Conservation (phyloP, 164 flowering plant species). For the Pachysandra terminalis region DNA sequence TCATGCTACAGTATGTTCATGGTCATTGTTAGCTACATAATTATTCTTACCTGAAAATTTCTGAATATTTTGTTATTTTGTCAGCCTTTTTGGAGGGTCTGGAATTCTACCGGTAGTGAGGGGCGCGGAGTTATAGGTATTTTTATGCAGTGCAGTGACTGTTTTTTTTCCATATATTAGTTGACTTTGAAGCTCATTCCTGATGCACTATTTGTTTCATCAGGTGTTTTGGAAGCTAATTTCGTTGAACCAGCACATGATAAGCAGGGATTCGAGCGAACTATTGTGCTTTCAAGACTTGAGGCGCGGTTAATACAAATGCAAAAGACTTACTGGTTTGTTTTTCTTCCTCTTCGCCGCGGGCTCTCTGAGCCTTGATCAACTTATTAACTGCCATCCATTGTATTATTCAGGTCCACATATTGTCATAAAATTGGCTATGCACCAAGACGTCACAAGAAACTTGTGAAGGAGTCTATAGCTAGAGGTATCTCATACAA, state of each 20-base stretch:
- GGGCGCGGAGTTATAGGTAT: constrained; percentile 96
- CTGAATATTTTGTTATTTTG: constrained; percentile 1
- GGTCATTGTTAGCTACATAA: background rate
- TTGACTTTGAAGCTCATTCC: constrained; percentile 6
- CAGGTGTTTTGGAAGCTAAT: constrained; percentile 96
- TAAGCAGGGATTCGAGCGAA: constrained; percentile 98
- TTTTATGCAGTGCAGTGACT: background rate
- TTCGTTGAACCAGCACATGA: constrained; percentile 99
- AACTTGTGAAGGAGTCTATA: constrained; percentile 14
- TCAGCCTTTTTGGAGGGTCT: constrained; percentile 99
- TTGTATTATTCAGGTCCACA: constrained; percentile 36
- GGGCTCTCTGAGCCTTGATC: background rate
- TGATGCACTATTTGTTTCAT: constrained; percentile 5
- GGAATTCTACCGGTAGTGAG: constrained; percentile 96
- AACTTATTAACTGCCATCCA: background rate
- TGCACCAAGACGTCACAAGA: constrained; percentile 49
- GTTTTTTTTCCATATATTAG: background rate
- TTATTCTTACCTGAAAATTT: background rate
- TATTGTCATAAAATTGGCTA: constrained; percentile 78
- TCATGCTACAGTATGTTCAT: background rate
- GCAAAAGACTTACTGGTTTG: constrained; percentile 87
- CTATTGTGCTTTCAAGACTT: constrained; percentile 82
- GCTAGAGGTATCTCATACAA: constrained; percentile 29
- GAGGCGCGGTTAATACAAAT: constrained; percentile 58
- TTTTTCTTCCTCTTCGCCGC: constrained; percentile 3